Base-by-base conservation (phyloP, 2,329 filamentous ascomycete species). In the Ophioceras dolichostomum region DNA sequence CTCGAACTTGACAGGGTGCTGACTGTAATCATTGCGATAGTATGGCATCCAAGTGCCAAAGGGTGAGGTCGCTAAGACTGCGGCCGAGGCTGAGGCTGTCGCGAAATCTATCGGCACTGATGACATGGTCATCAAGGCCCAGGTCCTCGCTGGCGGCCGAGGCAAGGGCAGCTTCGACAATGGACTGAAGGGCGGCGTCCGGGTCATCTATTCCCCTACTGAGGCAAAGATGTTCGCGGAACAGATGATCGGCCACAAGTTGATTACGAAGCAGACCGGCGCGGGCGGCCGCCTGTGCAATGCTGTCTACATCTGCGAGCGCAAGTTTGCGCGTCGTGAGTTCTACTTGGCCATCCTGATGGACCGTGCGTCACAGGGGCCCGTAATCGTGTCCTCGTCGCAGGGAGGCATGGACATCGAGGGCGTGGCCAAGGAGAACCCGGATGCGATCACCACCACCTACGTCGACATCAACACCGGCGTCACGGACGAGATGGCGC, bases 371-470 rank as follows among this genome's bases (percentile, higher is more conserved):
- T 80, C 83, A 36, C 91, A 96, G 68, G 73, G 76, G 47, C 91
- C 91, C 51, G 87, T 96, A 58, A 95, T 98, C 52, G 88, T 98
- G 43, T 89, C 91, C 49, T 96, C 89, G 43, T 95, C 88, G 41
- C 91, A 98, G 67, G 91, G 91, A 62, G 91, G 91, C 60, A 94
- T 98, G 86, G 91, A 98, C 62, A 98, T 98, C 54, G 91, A 98
- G 75, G 78, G 83, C 37, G 91, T 98, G 50, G 91, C 91, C 58
- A 98, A 96, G 76, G 91, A 98, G 70, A 86, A 75, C 67, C 91
- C 91, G 43, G 85, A 91, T 9, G 91, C 91, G 51, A 98, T 98
- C 68, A 81, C 79, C 64, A 95, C 89, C 51, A 94, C 86, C 49
- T 78, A 83, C 55, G 81, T 98, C 54, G 79, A 96, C 64, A 95